Evolutionary conservation across 2,329 filamentous ascomycete species (phyloP).

Genomic region (Aspergillus hortae): DNA sequence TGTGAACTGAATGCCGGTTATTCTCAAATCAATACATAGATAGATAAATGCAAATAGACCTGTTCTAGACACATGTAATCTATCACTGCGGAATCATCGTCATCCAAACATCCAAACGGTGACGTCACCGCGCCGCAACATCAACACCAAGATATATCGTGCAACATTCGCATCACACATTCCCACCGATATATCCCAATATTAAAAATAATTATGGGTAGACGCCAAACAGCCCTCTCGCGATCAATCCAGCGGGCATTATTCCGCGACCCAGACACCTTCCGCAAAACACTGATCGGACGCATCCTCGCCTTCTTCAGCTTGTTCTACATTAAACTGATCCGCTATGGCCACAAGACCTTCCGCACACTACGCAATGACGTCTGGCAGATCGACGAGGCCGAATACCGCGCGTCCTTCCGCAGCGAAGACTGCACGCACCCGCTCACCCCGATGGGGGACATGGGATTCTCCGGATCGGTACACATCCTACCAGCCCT

Average conservation of each 20-base stretch:
- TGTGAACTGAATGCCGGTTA: too few relatives aligned
- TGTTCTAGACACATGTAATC: too few relatives aligned
- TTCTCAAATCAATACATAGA: too few relatives aligned
- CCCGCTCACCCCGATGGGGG: constrained; percentile 57
- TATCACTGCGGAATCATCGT: too few relatives aligned
- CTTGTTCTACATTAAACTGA: constrained; percentile 48
- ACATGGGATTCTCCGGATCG: constrained; percentile 71
- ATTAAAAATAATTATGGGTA: constrained; percentile 14
- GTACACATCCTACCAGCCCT: constrained; percentile 28
- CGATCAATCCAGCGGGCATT: constrained; percentile 31
- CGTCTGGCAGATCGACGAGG: constrained; percentile 53
- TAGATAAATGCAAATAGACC: too few relatives aligned
- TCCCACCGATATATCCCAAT: too few relatives aligned
- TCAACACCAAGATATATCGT: too few relatives aligned
- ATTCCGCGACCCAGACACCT: constrained; percentile 24
- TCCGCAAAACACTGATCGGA: constrained; percentile 34
- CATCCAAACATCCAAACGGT: neutral
- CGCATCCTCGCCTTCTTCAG: constrained; percentile 54
- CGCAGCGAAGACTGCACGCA: constrained; percentile 38
- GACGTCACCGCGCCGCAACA: neutral
- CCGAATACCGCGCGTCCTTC: constrained; percentile 55
- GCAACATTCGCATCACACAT: too few relatives aligned
- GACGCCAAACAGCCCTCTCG: constrained; percentile 20
- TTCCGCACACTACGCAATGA: constrained; percentile 52
- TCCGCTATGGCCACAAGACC: constrained; percentile 45